Conservation (phyloP, 2,329 filamentous ascomycete genomes). For the Paraphaeosphaeria minitans region DNA sequence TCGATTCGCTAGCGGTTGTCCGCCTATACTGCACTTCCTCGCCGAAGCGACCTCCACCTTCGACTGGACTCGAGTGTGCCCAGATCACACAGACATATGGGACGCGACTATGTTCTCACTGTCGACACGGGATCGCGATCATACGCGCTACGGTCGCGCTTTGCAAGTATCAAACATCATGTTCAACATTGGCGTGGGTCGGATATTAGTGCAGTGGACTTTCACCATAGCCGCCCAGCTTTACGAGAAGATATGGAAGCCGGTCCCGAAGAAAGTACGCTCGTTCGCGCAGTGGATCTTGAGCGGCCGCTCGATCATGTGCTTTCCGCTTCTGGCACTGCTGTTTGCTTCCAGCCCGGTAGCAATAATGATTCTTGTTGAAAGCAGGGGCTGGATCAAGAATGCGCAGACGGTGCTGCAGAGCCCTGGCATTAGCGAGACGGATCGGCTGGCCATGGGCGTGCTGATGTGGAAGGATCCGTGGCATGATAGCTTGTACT, state of each 20-base stretch:
- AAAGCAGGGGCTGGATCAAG: neutral
- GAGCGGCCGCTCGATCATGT: neutral
- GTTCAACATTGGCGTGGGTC: neutral
- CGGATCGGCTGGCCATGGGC: neutral
- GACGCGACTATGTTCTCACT: neutral
- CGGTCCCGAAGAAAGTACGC: neutral
- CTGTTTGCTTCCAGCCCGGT: neutral
- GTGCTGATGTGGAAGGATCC: slow-evolving; percentile 5
- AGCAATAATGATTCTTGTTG: neutral
- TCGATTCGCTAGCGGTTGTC: neutral
- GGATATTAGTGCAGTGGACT: neutral
- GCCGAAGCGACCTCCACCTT: neutral
- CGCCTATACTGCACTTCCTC: neutral
- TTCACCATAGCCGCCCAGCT: neutral
- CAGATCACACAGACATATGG: neutral
- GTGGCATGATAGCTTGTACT: neutral
- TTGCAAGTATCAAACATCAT: neutral
- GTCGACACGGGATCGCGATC: neutral
- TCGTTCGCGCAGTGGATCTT: neutral
- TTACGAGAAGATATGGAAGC: neutral
- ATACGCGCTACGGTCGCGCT: neutral
- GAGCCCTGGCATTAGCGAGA: neutral
- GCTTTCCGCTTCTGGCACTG: neutral
- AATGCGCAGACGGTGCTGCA: slow-evolving; percentile 2
- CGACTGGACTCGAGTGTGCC: slow-evolving; percentile 3